These are phyloP conservation scores for Graphium sp. DNA, from an alignment of 2,329 filamentous ascomycete species.

Conservation along the genomic window DNA sequence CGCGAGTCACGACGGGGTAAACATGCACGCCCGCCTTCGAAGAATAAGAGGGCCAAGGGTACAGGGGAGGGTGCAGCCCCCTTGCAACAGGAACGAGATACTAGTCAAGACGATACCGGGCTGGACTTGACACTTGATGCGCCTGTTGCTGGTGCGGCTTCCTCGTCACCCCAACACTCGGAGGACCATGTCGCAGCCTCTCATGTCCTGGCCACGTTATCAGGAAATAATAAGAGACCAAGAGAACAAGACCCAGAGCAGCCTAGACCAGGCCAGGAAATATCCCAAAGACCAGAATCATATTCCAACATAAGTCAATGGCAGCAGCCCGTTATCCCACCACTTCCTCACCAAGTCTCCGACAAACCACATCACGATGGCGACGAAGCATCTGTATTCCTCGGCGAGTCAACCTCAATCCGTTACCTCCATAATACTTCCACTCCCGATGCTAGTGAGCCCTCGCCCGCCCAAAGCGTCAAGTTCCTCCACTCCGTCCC, in stretches of 20 bases:
- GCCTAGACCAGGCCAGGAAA: too few relatives aligned
- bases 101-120: too few relatives aligned
- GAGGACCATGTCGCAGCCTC: slow-evolving; percentile 7
- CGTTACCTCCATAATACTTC: too few relatives aligned
- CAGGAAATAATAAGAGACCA: neutral
- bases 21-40: slow-evolving; percentile 10
- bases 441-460: too few relatives aligned
- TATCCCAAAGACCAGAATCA: too few relatives aligned
- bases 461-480: slow-evolving; percentile 9
- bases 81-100: too few relatives aligned
- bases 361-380: slow-evolving; percentile 2
- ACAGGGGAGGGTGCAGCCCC: too few relatives aligned
- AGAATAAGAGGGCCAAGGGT: too few relatives aligned
- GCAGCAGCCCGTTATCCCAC: too few relatives aligned
- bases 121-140: neutral
- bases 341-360: neutral
- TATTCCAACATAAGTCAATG: too few relatives aligned
- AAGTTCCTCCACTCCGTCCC: slow-evolving; percentile 14
- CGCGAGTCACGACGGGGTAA: slow-evolving; percentile 16
- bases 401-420: slow-evolving; percentile 28
- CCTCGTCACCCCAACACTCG: neutral
- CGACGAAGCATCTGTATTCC: slow-evolving; percentile 16
- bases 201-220: slow-evolving; percentile 3
- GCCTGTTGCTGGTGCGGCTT: neutral
- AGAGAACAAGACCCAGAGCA: neutral